A percentile compares a stretch with the other conserved stretches of the same genome.
Evolutionary conservation across 495 filamentous ascomycete genomes (phyloP).

Genomic region (Penicillium argentinense): DNA sequence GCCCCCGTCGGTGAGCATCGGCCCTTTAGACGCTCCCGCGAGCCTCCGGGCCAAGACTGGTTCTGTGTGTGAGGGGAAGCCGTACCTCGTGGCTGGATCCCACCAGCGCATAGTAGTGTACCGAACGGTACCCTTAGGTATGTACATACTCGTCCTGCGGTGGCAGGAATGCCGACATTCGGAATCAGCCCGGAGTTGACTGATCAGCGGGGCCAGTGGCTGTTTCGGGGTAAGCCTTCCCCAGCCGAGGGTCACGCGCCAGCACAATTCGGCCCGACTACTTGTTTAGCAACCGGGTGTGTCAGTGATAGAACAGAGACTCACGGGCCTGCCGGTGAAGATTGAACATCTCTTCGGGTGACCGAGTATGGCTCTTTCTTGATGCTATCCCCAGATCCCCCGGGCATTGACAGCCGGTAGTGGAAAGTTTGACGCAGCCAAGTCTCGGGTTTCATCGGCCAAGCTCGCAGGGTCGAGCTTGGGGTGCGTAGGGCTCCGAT

Average conservation of each 20-base stretch:
- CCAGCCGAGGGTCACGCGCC: not conserved
- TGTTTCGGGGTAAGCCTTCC: not conserved
- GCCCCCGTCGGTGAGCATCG: not conserved
- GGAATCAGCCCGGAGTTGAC: not conserved
- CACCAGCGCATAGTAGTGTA: too few relatives aligned
- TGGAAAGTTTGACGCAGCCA: constrained; percentile 1
- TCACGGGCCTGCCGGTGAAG: not conserved
- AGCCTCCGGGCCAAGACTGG: too few relatives aligned
- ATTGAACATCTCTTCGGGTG: not conserved
- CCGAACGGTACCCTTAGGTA: too few relatives aligned
- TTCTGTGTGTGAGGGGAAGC: too few relatives aligned
- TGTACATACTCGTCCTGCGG: too few relatives aligned
- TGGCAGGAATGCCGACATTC: not conserved
- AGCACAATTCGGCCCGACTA: not conserved
- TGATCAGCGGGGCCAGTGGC: constrained; percentile 2
- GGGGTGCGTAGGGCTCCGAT: not conserved
- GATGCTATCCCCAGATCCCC: not conserved
- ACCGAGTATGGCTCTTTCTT: too few relatives aligned
- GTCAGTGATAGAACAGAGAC: not conserved
- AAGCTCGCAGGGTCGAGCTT: not conserved
- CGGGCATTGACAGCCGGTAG: not conserved
- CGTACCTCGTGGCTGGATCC: too few relatives aligned
- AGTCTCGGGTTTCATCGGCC: not conserved
- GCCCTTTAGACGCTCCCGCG: too few relatives aligned
- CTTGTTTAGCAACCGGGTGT: not conserved